Base-by-base conservation (phyloP, 257 asterid genomes). In the Mentha longifolia region DNA sequence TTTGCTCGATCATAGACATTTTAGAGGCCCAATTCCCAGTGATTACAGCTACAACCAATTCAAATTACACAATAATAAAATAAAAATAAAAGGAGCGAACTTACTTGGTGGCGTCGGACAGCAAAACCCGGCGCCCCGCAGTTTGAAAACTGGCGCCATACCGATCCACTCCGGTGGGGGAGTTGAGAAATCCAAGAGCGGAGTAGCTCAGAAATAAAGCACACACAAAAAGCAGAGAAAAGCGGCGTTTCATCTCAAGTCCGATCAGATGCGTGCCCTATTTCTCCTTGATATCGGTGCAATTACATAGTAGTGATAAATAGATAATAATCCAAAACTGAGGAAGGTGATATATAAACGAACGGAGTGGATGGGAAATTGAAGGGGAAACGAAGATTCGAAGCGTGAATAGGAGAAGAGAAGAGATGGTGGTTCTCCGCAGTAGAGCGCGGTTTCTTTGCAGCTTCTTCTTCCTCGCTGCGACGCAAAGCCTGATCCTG, bases 81-180 rank as follows among this genome's bases (percentile, higher is more conserved):
- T 9, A 45, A 10, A 17, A 5, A 30, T 41, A 49, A 25, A 35
- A n/a, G n/a, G n/a, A n/a, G n/a, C 65, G 12, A 65, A 67, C 95
- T 77, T 45, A 86, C 97, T 76, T 39, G 2, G 54, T 58, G 2
- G 81, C 49, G 46, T 80, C 89, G 1, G 91, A 79, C 75, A 85
- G 57, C 70, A 91, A 75, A 61, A 72, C 10, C 65, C 97, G 88
- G 51, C 91, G 86, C 15, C 79, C 84, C 6, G 92, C 85, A 25
- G 89, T 59, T 37, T 55, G 74, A 19, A 50, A 50, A 67, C 16
- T 76, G 42, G 63, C 82, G 79, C 73, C 71, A 49, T 79, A 59
- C 22, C 71, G 50, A 64, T 71, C 59, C 28, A 79, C 30, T 58
- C 65, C 78, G 52, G 65, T 75, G 6, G 61, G 60, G 35, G 74